A percentile compares a stretch with the other conserved stretches of the same genome.
Conservation (phyloP, 1,284 basidiomycete species). For the Cutaneotrichosporon sp. region DNA sequence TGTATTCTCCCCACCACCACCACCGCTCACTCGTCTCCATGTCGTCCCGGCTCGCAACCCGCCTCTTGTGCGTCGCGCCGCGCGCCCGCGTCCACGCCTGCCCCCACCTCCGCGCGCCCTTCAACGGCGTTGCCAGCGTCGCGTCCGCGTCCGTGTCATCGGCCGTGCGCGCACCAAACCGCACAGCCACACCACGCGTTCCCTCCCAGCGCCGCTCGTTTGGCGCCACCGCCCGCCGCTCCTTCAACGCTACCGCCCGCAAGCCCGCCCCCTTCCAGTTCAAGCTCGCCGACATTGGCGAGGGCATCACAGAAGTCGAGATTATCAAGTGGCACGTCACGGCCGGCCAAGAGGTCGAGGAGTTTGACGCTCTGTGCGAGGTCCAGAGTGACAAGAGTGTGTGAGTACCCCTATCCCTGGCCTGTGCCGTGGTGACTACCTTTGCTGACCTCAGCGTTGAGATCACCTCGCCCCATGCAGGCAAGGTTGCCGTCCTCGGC, state of each 20-base stretch:
- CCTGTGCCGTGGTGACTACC: not conserved
- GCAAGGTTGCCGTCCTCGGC: constrained; percentile 65
- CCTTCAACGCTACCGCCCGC: constrained; percentile 12
- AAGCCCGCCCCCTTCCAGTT: constrained; percentile 50
- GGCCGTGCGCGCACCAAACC: too few species aligned
- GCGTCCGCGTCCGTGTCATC: not conserved
- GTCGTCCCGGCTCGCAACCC: constrained; percentile 1
- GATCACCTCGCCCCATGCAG: constrained; percentile 83
- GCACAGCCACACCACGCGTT: too few species aligned
- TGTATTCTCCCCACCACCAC: too few species aligned
- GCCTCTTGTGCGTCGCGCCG: not conserved
- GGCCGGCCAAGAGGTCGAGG: constrained; percentile 60
- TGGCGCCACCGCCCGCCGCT: constrained; percentile 12
- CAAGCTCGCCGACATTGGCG: constrained; percentile 91
- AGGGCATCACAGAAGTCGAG: constrained; percentile 80
- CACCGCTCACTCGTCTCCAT: too few species aligned
- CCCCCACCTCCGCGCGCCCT: constrained; percentile 2
- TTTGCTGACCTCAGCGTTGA: constrained; percentile 60
- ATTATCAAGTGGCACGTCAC: constrained; percentile 75
- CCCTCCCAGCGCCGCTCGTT: constrained; percentile 5
- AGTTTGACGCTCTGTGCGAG: constrained; percentile 84
- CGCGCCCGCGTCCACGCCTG: constrained; percentile 2
- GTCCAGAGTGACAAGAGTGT: constrained; percentile 82
- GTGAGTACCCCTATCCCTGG: constrained; percentile 30
- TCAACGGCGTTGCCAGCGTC: not conserved